Percentiles rank a stretch among this genome's conserved stretches.
Conservation (phyloP, 257 asterid species). For the Solanum paucissectum region DNA sequence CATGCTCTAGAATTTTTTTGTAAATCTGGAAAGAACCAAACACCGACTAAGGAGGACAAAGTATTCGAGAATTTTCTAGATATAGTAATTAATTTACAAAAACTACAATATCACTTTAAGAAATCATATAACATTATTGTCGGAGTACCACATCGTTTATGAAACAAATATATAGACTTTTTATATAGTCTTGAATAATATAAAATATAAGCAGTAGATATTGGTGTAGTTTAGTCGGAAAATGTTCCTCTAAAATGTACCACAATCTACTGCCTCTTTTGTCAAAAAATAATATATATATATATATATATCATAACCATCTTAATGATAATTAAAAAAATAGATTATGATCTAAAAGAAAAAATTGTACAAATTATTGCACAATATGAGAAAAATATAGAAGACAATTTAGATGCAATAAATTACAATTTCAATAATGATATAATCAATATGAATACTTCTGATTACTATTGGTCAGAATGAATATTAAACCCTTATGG, state of each 20-base stretch:
- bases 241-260: neutral
- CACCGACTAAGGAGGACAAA: neutral
- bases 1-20: neutral
- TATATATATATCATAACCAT: too few species aligned
- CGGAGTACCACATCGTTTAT: neutral
- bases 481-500: too few species aligned
- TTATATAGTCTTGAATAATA: neutral
- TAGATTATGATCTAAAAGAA: too few species aligned
- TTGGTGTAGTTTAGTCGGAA: neutral
- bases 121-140: neutral
- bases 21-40: neutral
- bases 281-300: too few species aligned
- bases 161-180: neutral
- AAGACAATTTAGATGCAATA: too few species aligned
- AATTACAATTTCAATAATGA: too few species aligned
- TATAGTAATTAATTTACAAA: neutral
- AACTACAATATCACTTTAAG: neutral
- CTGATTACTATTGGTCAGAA: too few species aligned
- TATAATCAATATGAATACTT: too few species aligned
- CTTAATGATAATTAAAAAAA: too few species aligned
- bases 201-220: neutral
- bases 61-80: neutral
- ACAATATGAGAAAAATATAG: too few species aligned
- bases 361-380: too few species aligned
- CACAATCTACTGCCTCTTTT: too few species aligned